Base-by-base conservation (phyloP, 257 asterid genomes). In the Fraxinus cuspidata region DNA sequence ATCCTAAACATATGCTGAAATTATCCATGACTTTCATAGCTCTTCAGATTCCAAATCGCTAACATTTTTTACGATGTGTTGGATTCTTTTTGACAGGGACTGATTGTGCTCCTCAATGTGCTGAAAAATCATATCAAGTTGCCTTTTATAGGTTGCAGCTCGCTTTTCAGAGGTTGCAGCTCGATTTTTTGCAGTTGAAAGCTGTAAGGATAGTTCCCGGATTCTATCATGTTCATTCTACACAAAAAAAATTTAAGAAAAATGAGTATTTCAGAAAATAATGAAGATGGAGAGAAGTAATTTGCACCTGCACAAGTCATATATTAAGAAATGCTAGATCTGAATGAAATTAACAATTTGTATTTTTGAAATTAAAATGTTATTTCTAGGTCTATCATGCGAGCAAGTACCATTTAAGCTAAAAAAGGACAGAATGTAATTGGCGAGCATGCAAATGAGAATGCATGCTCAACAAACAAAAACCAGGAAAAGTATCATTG, bases 191-290 rank as follows among this genome's bases (percentile, higher is more conserved):
- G 94, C 95, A 16, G 88, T 82, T 28, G 95, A 97, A 71, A 94
- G 89, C 77, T 90, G 99, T 51, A 90, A 84, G 3, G 97, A 90
- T 34, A 94, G 96, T 76, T 92, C 99, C 80, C 99, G 85, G 34
- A 94, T 91, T 84, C 89, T 94, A 35, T 92, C 97, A n/a, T 85
- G 91, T 76, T 94, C 99, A 64, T 85, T 91, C 98, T 94, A 86
- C 86, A 85, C 67, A 87, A 53, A 73, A 27, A 8, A 28, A 56
- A 15, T 2, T 2, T 13, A 44, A 72, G 16, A 42, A 18, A 40
- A 32, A 42, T 4, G 37, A 16, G 23, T 1, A 66, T 40, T 25
- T 44, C 79, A 19, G 69, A 31, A 51, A 64, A 49, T 34, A 58
- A 75, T 65, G 34, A 66, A 60, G 70, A 19, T 44, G 15, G 42